Conservation (phyloP, 2,329 filamentous ascomycete species). For the Penicillium expansum region DNA sequence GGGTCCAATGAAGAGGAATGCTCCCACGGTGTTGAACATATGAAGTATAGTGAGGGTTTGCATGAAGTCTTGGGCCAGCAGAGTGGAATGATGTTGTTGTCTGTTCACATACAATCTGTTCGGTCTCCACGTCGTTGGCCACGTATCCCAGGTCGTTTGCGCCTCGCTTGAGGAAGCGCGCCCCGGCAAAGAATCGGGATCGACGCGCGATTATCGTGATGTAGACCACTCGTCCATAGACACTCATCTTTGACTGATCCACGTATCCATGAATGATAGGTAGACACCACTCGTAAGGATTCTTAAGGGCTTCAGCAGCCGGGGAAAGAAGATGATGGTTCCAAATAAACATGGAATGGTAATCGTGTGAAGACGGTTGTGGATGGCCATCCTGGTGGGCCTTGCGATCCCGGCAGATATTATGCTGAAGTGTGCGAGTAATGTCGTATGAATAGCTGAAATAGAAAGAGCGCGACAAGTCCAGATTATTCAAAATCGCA, state of each 20-base stretch:
- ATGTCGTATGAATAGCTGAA: constrained; percentile 99
- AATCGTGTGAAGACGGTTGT: constrained; percentile 69
- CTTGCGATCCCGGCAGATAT: constrained; percentile 76
- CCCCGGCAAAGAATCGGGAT: constrained; percentile 90
- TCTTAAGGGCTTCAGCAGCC: constrained; percentile 65
- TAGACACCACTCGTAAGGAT: constrained; percentile 92
- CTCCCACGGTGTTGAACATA: constrained; percentile 96
- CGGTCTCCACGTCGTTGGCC: constrained; percentile 97
- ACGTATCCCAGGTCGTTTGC: constrained; percentile 94
- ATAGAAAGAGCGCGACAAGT: constrained; percentile 89
- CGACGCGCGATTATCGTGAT: constrained; percentile 91
- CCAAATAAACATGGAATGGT: constrained; percentile 98
- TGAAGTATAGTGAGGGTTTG: constrained; percentile 88
- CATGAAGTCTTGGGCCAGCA: constrained; percentile 78
- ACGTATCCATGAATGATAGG: constrained; percentile 96
- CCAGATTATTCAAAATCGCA: constrained; percentile 83
- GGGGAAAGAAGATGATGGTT: constrained; percentile 85
- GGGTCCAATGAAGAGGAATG: constrained; percentile 95
- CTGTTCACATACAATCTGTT: constrained; percentile 95
- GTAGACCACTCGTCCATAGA: constrained; percentile 85
- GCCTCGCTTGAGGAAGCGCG: constrained; percentile 88
- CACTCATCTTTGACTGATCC: constrained; percentile 78
- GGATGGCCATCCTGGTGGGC: constrained; percentile 64
- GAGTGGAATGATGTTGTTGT: constrained; percentile 94
- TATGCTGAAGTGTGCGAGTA: constrained; percentile 86